A percentile compares a stretch with the other conserved stretches of the same genome.
phyloP scores from a whole-genome alignment of 2,329 filamentous ascomycete genomes.

The Talaromyces amestolkiae region DNA sequence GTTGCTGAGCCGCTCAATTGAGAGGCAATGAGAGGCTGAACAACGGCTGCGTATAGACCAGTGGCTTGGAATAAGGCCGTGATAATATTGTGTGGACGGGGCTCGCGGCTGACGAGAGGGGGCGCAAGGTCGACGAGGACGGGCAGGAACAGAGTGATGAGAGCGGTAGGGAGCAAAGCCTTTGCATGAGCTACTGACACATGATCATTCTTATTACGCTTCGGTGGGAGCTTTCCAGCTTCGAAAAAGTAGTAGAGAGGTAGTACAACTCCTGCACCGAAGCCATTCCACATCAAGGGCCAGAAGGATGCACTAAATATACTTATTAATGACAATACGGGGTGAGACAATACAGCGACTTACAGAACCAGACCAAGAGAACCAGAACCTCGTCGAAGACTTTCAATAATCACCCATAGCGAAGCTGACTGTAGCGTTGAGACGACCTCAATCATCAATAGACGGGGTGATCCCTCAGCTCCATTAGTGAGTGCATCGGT shows the following conservation, averaged over 20 bases:
- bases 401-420: conserved; percentile 1
- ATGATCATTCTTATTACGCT: neutral
- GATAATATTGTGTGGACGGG: neutral
- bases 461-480: neutral
- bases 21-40: neutral
- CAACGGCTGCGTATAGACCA: neutral
- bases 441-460: neutral
- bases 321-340: neutral
- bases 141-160: neutral
- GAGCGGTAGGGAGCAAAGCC: neutral
- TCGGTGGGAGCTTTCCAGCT: neutral
- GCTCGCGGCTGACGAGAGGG: neutral
- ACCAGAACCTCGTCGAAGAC: neutral
- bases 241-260: neutral
- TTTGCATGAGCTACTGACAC: neutral
- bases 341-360: neutral
- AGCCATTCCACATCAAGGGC: neutral
- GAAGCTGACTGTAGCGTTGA: neutral
- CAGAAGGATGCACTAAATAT: neutral
- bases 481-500: neutral
- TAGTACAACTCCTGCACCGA: neutral
- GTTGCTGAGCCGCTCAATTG: neutral
- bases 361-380: neutral
- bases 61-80: neutral
- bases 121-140: neutral